A percentile compares a stretch with the other conserved stretches of the same genome.
These are phyloP conservation scores for Dendrobium officinale DNA, from an alignment of 106 monocot species.

Conservation along the genomic window DNA sequence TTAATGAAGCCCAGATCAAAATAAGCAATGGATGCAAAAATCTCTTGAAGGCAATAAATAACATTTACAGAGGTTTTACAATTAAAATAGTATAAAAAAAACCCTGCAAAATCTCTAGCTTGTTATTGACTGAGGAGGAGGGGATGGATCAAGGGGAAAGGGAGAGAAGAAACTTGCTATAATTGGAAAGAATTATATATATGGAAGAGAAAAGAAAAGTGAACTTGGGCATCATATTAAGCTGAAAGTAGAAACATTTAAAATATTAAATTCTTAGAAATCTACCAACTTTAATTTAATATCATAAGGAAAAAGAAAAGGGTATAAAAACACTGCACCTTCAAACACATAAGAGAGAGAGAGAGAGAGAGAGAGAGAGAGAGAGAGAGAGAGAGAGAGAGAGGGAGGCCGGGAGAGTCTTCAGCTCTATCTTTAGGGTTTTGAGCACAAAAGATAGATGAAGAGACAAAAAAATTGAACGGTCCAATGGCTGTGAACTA, in stretches of 20 bases:
- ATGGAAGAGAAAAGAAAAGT: neutral
- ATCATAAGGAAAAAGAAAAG: conserved; percentile 24
- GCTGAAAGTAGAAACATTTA: neutral
- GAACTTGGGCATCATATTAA: neutral
- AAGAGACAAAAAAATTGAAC: conserved; percentile 5
- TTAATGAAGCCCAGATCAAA: no score
- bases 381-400: conserved; percentile 14
- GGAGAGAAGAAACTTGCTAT: neutral
- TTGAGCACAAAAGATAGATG: conserved; percentile 16
- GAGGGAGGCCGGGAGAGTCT: neutral
- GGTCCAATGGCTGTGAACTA: conserved; percentile 17
- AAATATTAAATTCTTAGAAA: neutral
- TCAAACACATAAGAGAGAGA: conserved; percentile 8
- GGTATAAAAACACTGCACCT: conserved; percentile 3
- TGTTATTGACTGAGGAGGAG: neutral
- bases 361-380: neutral
- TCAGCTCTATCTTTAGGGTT: conserved; percentile 5
- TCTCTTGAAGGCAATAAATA: neutral
- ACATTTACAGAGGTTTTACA: neutral
- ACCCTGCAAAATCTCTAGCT: neutral
- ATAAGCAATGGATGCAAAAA: no score
- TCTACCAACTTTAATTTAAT: conserved; percentile 25
- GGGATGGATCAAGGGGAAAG: conserved; percentile 1
- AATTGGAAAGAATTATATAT: neutral
- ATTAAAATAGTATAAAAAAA: neutral